Evolutionary conservation across 805 yeast species (phyloP).

Genomic region (Wickerhamiella sergipiensis): DNA sequence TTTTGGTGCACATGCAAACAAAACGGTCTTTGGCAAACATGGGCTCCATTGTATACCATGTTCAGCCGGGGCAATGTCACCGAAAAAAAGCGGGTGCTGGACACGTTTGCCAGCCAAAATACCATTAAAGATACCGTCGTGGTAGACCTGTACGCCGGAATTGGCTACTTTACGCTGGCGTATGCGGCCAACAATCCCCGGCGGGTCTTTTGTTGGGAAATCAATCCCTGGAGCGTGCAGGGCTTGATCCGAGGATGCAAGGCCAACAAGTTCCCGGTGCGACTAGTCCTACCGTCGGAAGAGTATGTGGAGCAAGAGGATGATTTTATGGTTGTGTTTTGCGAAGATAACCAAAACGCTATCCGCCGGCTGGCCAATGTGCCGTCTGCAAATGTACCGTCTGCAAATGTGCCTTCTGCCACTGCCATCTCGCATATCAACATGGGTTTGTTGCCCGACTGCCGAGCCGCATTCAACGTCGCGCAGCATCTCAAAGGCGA

Average conservation of each 20-base stretch:
- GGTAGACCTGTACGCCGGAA: constrained; percentile 69
- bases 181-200: constrained; percentile 44
- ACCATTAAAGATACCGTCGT: constrained; percentile 31
- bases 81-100: constrained; percentile 56
- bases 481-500: constrained; percentile 22
- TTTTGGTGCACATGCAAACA: constrained; percentile 64
- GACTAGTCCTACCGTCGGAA: constrained; percentile 25
- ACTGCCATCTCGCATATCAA: constrained; percentile 44
- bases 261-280: constrained; percentile 31
- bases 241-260: constrained; percentile 49
- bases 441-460: constrained; percentile 65
- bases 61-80: constrained; percentile 77
- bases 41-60: constrained; percentile 84
- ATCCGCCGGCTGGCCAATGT: constrained; percentile 25
- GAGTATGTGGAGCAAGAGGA: constrained; percentile 20
- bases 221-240: constrained; percentile 72
- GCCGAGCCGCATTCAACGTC: constrained; percentile 46
- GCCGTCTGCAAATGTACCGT: too few relatives aligned
- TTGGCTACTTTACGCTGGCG: constrained; percentile 68
- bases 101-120: constrained; percentile 10
- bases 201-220: constrained; percentile 59
- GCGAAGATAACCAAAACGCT: constrained; percentile 49
- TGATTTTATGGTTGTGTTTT: constrained; percentile 37
- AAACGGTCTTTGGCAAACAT: constrained; percentile 60
- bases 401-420: too few relatives aligned